Evolutionary conservation across 352 stramenopile genomes (phyloP), one percentile per base, ranked within the genome.

Genomic region (Phytophthora citrophthora): DNA sequence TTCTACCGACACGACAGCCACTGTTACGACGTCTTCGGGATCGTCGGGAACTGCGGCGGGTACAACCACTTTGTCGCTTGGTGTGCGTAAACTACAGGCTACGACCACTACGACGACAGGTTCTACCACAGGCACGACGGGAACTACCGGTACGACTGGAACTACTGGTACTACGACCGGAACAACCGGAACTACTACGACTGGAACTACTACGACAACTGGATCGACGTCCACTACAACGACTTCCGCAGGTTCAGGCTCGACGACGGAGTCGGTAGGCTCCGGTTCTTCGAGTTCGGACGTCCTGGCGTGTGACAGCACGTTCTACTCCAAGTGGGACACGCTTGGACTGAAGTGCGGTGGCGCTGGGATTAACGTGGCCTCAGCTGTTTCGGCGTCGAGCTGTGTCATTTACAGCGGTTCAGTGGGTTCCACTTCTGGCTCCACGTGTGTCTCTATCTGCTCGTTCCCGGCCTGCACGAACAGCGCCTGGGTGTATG

Each of bases 361-460:
- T 18, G 68, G 70, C 8, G 41, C 55, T 0, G 64, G 64, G 16
- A 61, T 95, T 41, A 64, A 93, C 41, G 78, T 91, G 8, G 61
- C 68, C 11, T 69, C 68, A 18, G 87, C 83, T 3, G 78, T 89
- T 8, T 67, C 70, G 1, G 74, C 79, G 0, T 78, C 72, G 4
- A 81, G 69, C 52, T 95, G 86, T 24, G 79, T 85, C 39, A 91
- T 95, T 58, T 95, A 95, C 79, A 91, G 83, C 38, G 84, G 84
- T n/a, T 61, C 61, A 3, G 70, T 88, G 5, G 77, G 80, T 15
- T 45, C 54, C 5, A 71, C 85, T 20, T 59, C 65, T 1, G 82
- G 81, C 47, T 81, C 76, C 29, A 78, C 84, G 15, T 95, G 86
- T 15, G 76, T 95, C 26, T 93, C 86, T 8, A 91, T 90, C 32